These are phyloP conservation scores for Schizothecium vesticola DNA, from an alignment of 495 filamentous ascomycete genomes.

Conservation along the genomic window DNA sequence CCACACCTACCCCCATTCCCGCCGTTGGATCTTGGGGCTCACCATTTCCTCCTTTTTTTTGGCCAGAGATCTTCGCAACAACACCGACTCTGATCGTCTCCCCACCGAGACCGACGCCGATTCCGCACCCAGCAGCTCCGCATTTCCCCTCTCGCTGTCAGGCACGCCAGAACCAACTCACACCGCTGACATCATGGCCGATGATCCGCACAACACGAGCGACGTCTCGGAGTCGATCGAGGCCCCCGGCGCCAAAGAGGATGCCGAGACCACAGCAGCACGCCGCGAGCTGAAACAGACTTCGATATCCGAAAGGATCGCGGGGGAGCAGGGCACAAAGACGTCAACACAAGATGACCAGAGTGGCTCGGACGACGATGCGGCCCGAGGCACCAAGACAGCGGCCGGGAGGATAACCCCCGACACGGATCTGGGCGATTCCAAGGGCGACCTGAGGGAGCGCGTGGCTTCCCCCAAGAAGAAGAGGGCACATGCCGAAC, in stretches of 20 bases:
- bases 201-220: constrained; percentile 31
- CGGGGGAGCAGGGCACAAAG: constrained; percentile 5
- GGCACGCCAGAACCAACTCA: background rate
- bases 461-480: constrained; percentile 51
- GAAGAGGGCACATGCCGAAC: constrained; percentile 50
- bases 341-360: constrained; percentile 19
- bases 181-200: constrained; percentile 33
- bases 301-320: constrained; percentile 45
- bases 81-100: background rate
- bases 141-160: background rate
- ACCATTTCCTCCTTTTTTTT: background rate
- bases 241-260: constrained; percentile 33
- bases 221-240: constrained; percentile 28
- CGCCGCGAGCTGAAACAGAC: constrained; percentile 52
- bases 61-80: background rate
- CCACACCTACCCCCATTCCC: background rate
- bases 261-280: constrained; percentile 50
- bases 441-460: constrained; percentile 34
- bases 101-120: background rate
- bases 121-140: background rate
- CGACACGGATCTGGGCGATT: constrained; percentile 25
- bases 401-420: constrained; percentile 22
- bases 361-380: constrained; percentile 21
- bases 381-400: constrained; percentile 11
- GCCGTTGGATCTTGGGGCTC: background rate